Conservation (phyloP, 306 rosid species). For the Medicago ruthenica region DNA sequence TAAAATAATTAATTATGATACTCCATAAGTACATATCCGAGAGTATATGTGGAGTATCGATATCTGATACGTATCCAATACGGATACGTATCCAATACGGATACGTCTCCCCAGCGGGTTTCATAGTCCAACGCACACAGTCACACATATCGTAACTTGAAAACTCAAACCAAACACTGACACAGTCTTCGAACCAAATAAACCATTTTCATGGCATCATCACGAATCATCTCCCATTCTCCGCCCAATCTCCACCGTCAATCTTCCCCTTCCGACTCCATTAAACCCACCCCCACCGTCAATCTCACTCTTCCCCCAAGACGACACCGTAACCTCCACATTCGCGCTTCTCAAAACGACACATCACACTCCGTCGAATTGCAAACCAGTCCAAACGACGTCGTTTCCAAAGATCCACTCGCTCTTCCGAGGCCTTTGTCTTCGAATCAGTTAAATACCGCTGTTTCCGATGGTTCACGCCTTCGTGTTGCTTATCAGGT, state of each 20-base stretch:
- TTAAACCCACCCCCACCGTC: not conserved
- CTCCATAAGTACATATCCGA: no score
- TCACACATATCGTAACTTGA: not conserved
- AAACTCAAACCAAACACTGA: not conserved
- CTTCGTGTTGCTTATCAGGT: constrained; percentile 98
- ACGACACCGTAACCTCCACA: constrained; percentile 46
- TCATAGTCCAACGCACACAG: no score
- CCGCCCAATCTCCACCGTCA: constrained; percentile 42
- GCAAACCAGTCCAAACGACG: constrained; percentile 45
- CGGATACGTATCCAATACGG: no score
- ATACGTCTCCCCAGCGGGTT: no score
- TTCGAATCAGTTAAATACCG: constrained; percentile 53
- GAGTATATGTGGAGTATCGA: no score
- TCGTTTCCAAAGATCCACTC: constrained; percentile 55
- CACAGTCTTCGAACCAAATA: not conserved
- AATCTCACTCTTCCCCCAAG: constrained; percentile 39
- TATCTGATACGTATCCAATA: no score
- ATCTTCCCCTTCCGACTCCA: constrained; percentile 38
- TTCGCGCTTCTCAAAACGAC: constrained; percentile 42
- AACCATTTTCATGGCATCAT: constrained; percentile 48
- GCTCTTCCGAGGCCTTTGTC: constrained; percentile 81
- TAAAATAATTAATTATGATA: no score
- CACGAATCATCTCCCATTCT: constrained; percentile 47
- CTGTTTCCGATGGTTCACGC: constrained; percentile 67
- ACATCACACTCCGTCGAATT: constrained; percentile 49